Evolutionary conservation across 306 rosid genomes (phyloP).

Genomic region (Gillenia trifoliata): DNA sequence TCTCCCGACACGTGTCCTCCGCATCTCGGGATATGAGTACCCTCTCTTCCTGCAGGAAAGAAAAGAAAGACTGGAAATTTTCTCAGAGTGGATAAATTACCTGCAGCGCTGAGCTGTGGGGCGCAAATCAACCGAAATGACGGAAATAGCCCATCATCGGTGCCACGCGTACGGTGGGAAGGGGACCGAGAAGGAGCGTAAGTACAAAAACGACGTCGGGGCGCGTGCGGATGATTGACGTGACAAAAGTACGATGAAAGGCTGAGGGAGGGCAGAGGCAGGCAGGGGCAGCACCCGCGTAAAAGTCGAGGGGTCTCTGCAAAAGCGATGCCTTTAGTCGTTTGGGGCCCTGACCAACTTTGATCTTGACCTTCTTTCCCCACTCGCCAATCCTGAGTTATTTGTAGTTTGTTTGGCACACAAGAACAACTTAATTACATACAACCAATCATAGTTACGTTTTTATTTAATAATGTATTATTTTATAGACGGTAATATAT

Average conservation of each 20-base stretch:
- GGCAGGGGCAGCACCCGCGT: slow-evolving; percentile 45
- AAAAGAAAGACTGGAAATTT: neutral
- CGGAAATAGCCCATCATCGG: neutral
- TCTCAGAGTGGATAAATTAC: neutral
- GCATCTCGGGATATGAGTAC: neutral
- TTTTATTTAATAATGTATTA: too few relatives aligned
- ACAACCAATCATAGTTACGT: too few relatives aligned
- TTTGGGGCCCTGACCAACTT: neutral
- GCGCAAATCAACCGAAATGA: neutral
- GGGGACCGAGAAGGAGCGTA: neutral
- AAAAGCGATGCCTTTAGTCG: slow-evolving; percentile 8
- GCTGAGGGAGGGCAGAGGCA: slow-evolving; percentile 24
- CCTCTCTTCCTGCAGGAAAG: neutral
- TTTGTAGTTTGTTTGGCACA: too few relatives aligned
- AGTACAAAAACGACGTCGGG: slow-evolving; percentile 1
- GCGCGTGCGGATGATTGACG: slow-evolving; percentile 53
- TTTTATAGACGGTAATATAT: too few relatives aligned
- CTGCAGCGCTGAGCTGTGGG: neutral
- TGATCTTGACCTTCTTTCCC: too few relatives aligned
- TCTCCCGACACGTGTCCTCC: slow-evolving; percentile 21
- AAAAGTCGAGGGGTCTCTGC: slow-evolving; percentile 54
- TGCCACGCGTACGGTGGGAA: slow-evolving; percentile 17
- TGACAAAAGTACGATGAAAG: slow-evolving; percentile 87
- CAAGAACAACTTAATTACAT: too few relatives aligned
- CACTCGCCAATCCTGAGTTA: too few relatives aligned